A percentile compares a stretch with the other conserved stretches of the same genome.
Conservation (phyloP, 495 filamentous ascomycete genomes). For the Physcia stellaris region DNA sequence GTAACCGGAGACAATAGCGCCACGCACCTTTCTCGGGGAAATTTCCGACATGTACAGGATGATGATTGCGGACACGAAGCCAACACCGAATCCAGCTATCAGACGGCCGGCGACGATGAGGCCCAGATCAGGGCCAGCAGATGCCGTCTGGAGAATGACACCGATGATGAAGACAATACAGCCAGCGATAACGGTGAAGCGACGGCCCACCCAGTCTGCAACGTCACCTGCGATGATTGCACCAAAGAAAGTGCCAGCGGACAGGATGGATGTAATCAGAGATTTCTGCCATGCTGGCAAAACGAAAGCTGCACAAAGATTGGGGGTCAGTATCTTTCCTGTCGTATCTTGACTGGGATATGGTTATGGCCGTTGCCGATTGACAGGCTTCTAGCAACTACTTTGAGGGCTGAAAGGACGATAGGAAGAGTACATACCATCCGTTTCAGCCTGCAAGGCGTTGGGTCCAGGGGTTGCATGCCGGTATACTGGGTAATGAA, state of each 20-base stretch:
- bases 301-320: constrained; percentile 20
- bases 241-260: constrained; percentile 64
- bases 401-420: no score
- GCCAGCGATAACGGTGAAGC: constrained; percentile 51
- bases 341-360: no score
- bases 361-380: no score
- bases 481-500: constrained; percentile 32
- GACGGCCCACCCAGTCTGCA: constrained; percentile 55
- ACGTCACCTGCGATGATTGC: constrained; percentile 56
- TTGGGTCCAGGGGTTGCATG: constrained; percentile 9
- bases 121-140: constrained; percentile 26
- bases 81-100: constrained; percentile 58
- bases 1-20: constrained; percentile 55
- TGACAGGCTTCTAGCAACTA: no score
- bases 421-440: no score
- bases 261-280: constrained; percentile 61
- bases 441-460: constrained; percentile 15
- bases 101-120: constrained; percentile 56
- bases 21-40: constrained; percentile 50
- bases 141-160: constrained; percentile 47
- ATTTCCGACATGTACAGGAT: constrained; percentile 57
- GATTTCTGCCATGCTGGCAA: constrained; percentile 38
- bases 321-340: constrained; percentile 3
- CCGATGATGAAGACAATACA: constrained; percentile 52
- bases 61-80: constrained; percentile 60